Evolutionary conservation across 371 early-diverging fungal genomes (phyloP).

Genomic region (Mortierella sp.): DNA sequence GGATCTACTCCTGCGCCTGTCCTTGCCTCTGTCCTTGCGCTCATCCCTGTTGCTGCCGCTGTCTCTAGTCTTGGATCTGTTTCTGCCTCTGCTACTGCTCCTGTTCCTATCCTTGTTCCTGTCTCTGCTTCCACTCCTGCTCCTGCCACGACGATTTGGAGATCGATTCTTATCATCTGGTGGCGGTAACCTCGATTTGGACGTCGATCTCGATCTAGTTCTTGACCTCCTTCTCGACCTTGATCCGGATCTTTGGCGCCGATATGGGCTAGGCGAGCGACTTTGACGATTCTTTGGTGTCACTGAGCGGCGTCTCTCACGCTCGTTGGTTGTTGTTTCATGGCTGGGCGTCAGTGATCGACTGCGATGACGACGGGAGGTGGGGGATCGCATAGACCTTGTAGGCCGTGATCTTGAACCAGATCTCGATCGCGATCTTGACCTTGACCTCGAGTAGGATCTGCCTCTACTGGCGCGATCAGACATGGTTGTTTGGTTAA

Average conservation of each 20-base stretch:
- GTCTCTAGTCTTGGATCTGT: background rate
- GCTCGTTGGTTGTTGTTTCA: too few species aligned
- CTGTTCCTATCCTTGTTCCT: background rate
- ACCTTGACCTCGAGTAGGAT: slow-evolving; percentile 15
- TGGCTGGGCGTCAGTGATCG: too few species aligned
- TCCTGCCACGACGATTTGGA: background rate
- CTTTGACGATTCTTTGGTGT: too few species aligned
- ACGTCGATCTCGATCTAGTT: slow-evolving; percentile 17
- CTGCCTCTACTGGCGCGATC: slow-evolving; percentile 8
- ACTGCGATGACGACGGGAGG: too few species aligned
- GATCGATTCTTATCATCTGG: background rate
- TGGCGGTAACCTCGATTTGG: slow-evolving; percentile 1
- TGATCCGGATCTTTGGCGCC: too few species aligned
- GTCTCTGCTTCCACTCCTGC: background rate
- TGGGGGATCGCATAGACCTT: too few species aligned
- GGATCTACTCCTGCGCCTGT: slow-evolving; percentile 15
- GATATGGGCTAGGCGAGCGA: too few species aligned
- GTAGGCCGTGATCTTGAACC: slow-evolving; percentile 23
- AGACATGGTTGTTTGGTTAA: background rate
- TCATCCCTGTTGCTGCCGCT: background rate
- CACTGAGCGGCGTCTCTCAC: too few species aligned
- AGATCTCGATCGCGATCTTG: slow-evolving; percentile 15
- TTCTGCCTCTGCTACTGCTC: background rate
- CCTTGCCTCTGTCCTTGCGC: background rate
- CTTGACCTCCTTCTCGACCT: too few species aligned